Evolutionary conservation across 2,329 filamentous ascomycete genomes (phyloP).

Genomic region (Cercospora berteroae): DNA sequence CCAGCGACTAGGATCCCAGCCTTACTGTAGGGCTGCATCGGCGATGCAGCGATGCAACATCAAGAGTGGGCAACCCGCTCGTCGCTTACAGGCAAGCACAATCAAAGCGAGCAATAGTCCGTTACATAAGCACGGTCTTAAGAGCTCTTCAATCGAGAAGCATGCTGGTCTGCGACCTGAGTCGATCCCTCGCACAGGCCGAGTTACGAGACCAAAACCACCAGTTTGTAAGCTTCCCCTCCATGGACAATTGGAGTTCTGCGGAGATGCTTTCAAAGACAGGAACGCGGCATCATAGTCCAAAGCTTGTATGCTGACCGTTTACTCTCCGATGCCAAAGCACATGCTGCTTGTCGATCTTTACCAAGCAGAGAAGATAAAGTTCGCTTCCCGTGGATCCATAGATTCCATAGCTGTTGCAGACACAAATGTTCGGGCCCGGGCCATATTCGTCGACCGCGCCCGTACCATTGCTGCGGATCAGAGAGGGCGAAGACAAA

Average conservation of each 20-base stretch:
- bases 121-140: neutral
- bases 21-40: conserved; percentile 4
- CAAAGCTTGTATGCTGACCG: neutral
- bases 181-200: neutral
- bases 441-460: neutral
- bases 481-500: neutral
- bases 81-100: neutral
- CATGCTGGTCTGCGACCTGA: neutral
- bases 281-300: neutral
- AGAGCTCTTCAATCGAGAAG: neutral
- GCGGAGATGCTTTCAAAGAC: neutral
- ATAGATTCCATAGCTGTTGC: neutral
- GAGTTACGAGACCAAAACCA: neutral
- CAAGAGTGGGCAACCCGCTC: neutral
- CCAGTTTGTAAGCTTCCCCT: neutral
- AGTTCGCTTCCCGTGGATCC: neutral
- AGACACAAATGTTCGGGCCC: neutral
- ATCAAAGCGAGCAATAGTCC: neutral
- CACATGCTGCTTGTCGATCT: neutral
- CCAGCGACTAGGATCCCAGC: neutral
- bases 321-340: neutral
- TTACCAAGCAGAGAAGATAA: neutral
- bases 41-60: neutral
- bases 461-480: neutral
- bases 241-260: neutral